Percentiles rank a stretch among this genome's conserved stretches.
Evolutionary conservation across 352 stramenopile genomes (phyloP).

Genomic region (Globisporangium nodosum): DNA sequence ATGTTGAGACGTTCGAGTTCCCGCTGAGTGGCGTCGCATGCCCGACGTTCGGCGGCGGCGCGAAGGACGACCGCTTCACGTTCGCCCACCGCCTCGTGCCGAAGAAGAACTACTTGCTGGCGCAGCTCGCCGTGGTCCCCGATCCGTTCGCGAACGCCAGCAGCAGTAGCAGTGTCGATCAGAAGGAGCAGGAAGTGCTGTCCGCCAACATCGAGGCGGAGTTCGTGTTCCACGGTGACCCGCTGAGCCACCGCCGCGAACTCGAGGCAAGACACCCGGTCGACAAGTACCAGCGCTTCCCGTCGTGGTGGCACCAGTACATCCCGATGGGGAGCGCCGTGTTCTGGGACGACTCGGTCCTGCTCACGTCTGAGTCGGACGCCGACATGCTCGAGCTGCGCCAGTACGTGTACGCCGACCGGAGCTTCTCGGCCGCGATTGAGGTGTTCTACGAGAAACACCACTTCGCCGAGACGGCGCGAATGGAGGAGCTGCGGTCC

Average conservation of each 20-base stretch:
- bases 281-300: constrained; percentile 32
- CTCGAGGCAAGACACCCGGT: constrained; percentile 28
- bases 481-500: constrained; percentile 65
- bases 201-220: constrained; percentile 32
- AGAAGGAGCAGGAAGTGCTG: constrained; percentile 4
- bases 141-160: constrained; percentile 9
- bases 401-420: constrained; percentile 40
- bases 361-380: constrained; percentile 46
- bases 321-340: constrained; percentile 50
- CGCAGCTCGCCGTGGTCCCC: constrained; percentile 21
- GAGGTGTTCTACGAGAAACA: constrained; percentile 76
- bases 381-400: constrained; percentile 36
- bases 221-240: constrained; percentile 37
- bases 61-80: constrained; percentile 50
- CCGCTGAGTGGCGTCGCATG: constrained; percentile 43
- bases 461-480: constrained; percentile 66
- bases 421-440: constrained; percentile 35
- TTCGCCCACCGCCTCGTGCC: constrained; percentile 38
- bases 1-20: constrained; percentile 45
- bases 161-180: constrained; percentile 2
- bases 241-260: background rate
- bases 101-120: constrained; percentile 59
- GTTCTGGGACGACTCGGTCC: constrained; percentile 71
- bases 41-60: constrained; percentile 28
- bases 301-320: constrained; percentile 53